Base-by-base conservation (phyloP, 345 rosid species). In the Citrus mangshanensis region DNA sequence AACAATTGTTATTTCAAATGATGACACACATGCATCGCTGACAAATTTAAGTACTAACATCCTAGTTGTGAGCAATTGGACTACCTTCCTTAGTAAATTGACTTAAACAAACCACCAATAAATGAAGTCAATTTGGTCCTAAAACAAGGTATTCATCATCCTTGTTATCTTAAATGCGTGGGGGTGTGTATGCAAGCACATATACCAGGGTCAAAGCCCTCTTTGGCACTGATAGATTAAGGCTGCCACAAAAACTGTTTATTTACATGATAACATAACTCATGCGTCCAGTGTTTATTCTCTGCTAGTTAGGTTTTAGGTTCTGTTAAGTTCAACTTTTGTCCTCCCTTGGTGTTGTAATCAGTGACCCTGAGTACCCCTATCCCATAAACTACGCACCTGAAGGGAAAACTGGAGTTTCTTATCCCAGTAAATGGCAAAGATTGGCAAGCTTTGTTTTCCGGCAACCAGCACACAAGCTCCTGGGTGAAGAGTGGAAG, bases 341-440 rank as follows among this genome's bases (percentile, higher is more conserved):
- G 19, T 55, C 66, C 19, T 49, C 49, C 61, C 69, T 7, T 3
- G 21, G 10, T 9, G 63, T 12, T 65, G 9, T 34, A 37, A 65
- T 70, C 25, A 10, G 60, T 46, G 58, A 46, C 59, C 25, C 1
- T 9, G 35, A 55, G 40, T 76, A 9, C 12, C 28, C 58, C 58
- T 30, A 22, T 32, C 18, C 34, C 7, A 59, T 60, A 54, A 72
- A 67, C 49, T n/a, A 79, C 83, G 2, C 62, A 93, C 99, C 98
- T 94, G 97, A 81, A 96, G 94, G 75, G 92, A 89, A 77, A 92
- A 89, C 78, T 90, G 95, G 68, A 85, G 76, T 85, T 91, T 96
- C 91, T 89, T 93, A 73, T 94, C 97, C 99, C 99, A 96, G 83
- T 90, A 94, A 81, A 96, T 82, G 79, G 94, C 95, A 81, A 94